Conservation (phyloP, 2,329 filamentous ascomycete genomes). For the Colletotrichum sp. region DNA sequence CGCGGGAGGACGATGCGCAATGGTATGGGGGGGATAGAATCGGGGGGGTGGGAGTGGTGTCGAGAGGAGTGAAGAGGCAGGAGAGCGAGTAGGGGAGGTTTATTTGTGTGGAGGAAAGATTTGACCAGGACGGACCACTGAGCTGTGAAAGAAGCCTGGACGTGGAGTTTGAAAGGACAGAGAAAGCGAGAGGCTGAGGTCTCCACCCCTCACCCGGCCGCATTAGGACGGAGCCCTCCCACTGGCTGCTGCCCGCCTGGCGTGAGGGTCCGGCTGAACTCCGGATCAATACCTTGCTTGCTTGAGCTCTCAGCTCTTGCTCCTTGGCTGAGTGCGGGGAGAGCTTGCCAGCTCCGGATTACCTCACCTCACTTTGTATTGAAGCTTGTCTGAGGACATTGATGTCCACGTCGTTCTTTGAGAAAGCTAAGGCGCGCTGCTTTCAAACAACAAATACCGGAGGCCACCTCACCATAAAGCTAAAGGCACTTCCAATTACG, state of each 20-base stretch:
- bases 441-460: not conserved
- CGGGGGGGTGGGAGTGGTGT: not conserved
- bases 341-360: not conserved
- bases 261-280: not conserved
- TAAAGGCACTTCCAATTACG: not conserved
- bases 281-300: not conserved
- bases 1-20: not conserved
- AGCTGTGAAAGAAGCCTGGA: not conserved
- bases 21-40: not conserved
- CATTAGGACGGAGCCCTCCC: constrained; percentile 11
- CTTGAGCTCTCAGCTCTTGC: not conserved
- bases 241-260: not conserved
- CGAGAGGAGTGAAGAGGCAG: not conserved
- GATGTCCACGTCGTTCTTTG: not conserved
- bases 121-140: not conserved
- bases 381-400: not conserved
- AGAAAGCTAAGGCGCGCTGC: not conserved
- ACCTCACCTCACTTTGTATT: not conserved
- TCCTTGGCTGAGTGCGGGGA: not conserved
- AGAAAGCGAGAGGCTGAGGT: constrained; percentile 18
- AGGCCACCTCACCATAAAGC: not conserved
- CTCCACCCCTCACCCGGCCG: constrained; percentile 5
- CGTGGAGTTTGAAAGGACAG: constrained; percentile 6
- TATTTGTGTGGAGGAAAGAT: constrained; percentile 20
- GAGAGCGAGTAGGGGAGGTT: not conserved